Evolutionary conservation across 192 early-diverging fungal genomes (phyloP).

Genomic region (Coemansia reversa): DNA sequence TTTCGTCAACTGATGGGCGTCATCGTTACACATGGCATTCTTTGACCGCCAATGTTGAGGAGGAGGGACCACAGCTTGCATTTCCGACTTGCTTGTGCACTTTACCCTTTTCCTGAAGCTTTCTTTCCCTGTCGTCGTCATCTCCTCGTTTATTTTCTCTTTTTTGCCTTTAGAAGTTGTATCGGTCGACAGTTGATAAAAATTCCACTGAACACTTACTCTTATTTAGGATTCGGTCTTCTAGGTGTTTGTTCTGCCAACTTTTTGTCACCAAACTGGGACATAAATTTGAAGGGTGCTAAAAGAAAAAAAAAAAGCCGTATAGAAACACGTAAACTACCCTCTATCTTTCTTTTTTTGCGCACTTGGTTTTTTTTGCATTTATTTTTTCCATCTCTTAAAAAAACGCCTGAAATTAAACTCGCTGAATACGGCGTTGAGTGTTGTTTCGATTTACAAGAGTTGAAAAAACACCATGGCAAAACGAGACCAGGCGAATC

Average conservation of each 20-base stretch:
- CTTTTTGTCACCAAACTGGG: neutral
- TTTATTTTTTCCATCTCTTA: no score
- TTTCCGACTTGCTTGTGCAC: neutral
- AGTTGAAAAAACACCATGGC: no score
- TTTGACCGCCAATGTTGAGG: no score
- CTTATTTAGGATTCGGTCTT: neutral
- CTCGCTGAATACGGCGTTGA: no score
- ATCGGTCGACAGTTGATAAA: neutral
- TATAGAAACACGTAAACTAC: conserved; percentile 5
- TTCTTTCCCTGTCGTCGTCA: neutral
- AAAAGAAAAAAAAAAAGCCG: neutral
- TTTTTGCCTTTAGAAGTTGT: conserved; percentile 5
- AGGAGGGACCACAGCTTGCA: no score
- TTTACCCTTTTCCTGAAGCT: neutral
- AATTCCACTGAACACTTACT: no score
- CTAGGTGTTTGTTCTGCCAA: neutral
- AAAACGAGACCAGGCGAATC: no score
- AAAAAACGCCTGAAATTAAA: no score
- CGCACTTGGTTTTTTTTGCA: no score
- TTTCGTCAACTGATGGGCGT: no score
- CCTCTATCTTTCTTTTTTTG: conserved; percentile 3
- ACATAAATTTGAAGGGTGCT: neutral
- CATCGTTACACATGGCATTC: no score
- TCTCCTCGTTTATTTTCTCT: neutral
- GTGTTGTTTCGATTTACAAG: no score